These are phyloP conservation scores for Cutaneotrichosporon cutaneum DNA, from an alignment of 1,284 basidiomycete species.

Conservation along the genomic window DNA sequence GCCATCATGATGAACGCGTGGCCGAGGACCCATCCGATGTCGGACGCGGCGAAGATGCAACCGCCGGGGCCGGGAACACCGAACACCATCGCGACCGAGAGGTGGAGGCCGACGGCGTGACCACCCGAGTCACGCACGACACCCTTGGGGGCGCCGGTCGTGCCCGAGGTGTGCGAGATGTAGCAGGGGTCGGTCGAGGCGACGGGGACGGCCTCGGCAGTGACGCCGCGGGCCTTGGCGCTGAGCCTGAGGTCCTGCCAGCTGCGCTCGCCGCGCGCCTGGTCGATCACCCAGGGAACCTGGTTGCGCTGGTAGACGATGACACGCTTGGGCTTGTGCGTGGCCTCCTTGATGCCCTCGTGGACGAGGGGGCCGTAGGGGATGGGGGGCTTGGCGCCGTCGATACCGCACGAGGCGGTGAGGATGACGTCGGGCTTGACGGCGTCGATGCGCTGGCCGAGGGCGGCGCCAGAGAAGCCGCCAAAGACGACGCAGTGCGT, in stretches of 20 bases:
- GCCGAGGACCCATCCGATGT: constrained; percentile 96
- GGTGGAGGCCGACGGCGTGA: constrained; percentile 77
- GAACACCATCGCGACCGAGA: constrained; percentile 88
- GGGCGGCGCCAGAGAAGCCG: constrained; percentile 91
- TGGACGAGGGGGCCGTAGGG: constrained; percentile 20
- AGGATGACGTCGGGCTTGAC: constrained; percentile 82
- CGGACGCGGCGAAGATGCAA: constrained; percentile 66
- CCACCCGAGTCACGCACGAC: constrained; percentile 92
- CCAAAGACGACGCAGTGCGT: constrained; percentile 97
- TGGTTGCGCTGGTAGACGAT: constrained; percentile 77
- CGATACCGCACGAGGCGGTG: constrained; percentile 66
- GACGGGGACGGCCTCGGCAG: constrained; percentile 21
- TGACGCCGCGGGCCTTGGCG: constrained; percentile 18
- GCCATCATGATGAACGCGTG: constrained; percentile 95
- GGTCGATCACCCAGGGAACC: constrained; percentile 17
- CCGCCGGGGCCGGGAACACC: constrained; percentile 65
- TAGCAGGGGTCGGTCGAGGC: constrained; percentile 21
- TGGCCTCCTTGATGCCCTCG: constrained; percentile 17
- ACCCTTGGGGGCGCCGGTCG: constrained; percentile 92
- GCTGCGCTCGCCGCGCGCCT: constrained; percentile 15
- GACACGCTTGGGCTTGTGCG: constrained; percentile 59
- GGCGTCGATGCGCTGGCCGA: constrained; percentile 85
- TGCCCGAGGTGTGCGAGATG: constrained; percentile 74
- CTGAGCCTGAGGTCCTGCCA: constrained; percentile 20
- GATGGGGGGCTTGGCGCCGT: constrained; percentile 30